Percentiles rank a stretch among this genome's conserved stretches.
These are phyloP conservation scores for Beauveria brongniartii DNA, from an alignment of 2,329 filamentous ascomycete genomes.

Conservation along the genomic window DNA sequence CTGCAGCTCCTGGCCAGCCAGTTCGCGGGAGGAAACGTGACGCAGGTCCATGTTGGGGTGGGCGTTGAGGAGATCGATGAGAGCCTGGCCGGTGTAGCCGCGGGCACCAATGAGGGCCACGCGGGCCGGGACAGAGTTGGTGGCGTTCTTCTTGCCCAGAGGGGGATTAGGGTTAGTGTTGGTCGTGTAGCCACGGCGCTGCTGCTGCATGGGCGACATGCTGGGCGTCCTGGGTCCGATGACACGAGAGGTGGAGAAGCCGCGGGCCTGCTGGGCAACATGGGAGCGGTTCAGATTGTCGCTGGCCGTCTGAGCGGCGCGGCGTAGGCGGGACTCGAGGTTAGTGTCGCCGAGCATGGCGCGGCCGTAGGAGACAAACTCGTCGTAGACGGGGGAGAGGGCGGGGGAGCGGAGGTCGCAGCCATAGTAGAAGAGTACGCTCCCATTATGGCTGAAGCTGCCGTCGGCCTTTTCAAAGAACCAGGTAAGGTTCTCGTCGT, in stretches of 20 bases:
- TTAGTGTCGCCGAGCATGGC: conserved; percentile 87
- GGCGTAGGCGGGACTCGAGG: conserved; percentile 75
- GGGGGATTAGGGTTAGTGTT: conserved; percentile 65
- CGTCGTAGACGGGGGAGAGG: conserved; percentile 72
- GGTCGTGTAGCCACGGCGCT: conserved; percentile 16
- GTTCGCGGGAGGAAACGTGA: conserved; percentile 88
- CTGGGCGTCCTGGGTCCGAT: conserved; percentile 1
- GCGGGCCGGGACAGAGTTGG: conserved; percentile 68
- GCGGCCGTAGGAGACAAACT: conserved; percentile 75
- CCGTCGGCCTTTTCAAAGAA: conserved; percentile 97
- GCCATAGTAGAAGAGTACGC: conserved; percentile 95
- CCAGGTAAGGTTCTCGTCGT: conserved; percentile 96
- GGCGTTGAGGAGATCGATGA: conserved; percentile 77
- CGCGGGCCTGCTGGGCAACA: conserved; percentile 17
- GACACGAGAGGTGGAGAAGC: conserved; percentile 4
- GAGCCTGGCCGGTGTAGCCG: conserved; percentile 87
- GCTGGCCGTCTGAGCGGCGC: conserved; percentile 64
- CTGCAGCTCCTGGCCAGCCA: conserved; percentile 76
- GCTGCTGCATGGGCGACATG: conserved; percentile 7
- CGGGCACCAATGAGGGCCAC: conserved; percentile 85
- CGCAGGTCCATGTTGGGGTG: conserved; percentile 86
- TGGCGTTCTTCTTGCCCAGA: conserved; percentile 78
- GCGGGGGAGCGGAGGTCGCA: conserved; percentile 68
- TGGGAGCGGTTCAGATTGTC: conserved; percentile 33
- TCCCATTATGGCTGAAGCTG: conserved; percentile 75